Evolutionary conservation across 2,329 filamentous ascomycete species (phyloP), one percentile per base, ranked within the genome.

Genomic region (Verticillium longisporum): DNA sequence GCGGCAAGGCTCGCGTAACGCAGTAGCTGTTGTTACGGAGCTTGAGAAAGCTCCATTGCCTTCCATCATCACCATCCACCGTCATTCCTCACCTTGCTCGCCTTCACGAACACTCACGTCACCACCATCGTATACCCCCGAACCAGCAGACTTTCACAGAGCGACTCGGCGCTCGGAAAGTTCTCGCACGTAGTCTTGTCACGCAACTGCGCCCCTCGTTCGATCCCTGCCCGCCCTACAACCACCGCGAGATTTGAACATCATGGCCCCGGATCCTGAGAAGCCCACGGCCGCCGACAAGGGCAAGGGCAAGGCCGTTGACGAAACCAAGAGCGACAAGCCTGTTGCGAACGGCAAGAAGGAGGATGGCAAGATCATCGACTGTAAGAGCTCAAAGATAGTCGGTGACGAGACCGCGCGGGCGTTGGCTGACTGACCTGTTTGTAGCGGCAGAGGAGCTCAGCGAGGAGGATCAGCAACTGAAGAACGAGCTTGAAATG

Each of bases 401-500:
- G 34, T 36, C 5, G 34, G 15, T 1, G 13, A 21, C 21, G 1
- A 5, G 31, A 5, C 37, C 6, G 33, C 34, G 56, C 53, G 31
- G 61, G 67, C 70, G 66, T 62, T 26, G 26, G 26, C 26, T 26
- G 64, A 67, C 73, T 80, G 70, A 80, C 71, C 61, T 60, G 58
- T 63, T 33, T 59, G 10, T 64, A 34, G 77, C 75, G 71, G 74
- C 83, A 80, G 94, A 98, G 78, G 95, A 99, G 78, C 88, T 99
- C 68, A 99, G 85, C 72, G 95, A 99, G 72, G 95, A 99, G 77
- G 95, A 99, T 67, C 93, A 98, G 78, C 93, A 98, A 81, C 87
- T 99, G 72, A 99, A 99, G 83, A 93, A 85, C 72, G 95, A 99
- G 78, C 88, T 99, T 64, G 95, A 99, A 67, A 96, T 98, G 93